Base-by-base conservation (phyloP, 345 rosid species). In the Salix purpurea region DNA sequence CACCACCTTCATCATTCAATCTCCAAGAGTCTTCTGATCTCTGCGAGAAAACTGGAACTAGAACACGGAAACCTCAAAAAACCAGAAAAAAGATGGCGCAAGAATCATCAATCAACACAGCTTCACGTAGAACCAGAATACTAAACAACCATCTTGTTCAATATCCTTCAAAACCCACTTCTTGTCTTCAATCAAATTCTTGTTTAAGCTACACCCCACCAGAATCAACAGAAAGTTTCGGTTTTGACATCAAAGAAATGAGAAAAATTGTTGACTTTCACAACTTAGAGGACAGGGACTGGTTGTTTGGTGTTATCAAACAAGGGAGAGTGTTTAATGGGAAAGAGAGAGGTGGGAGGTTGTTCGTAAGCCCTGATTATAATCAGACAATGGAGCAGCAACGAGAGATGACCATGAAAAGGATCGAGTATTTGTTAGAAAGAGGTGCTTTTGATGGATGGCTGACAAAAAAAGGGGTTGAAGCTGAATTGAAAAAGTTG, bases 361-460 rank as follows among this genome's bases (percentile, higher is more conserved):
- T 95, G n/a, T 95, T 86, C 72, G 88, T 90, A 65, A 71, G 79
- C 50, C 93, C 98, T 10, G 96, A 93, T 76, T 93, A 83, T 66
- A 93, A 93, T 82, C 98, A 93, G 87, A 74, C 97, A 37, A 95
- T 87, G 97, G 99, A 91, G 86, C 97, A 91, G 70, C 99, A 95
- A 80, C 81, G 99, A 12, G 97, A 93, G 87, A 85, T 91, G 74
- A 95, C 97, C 0, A 82, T 86, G 98, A 89, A 71, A 74, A 83
- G 98, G 79, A 85, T 95, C 70, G 79, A 46, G 67, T 90, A 83
- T 64, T 67, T 95, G 82, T 74, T 78, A 2, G 97, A 91, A 50
- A 83, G 74, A 71, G 96, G 96, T 2, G 94, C 85, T 12, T 95
- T 89, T 70, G 44, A 84, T 13, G 94, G 96, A 1, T 95, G 97